Evolutionary conservation across 768 basidiomycete species (phyloP).

Genomic region (Pisolithus marmoratus): DNA sequence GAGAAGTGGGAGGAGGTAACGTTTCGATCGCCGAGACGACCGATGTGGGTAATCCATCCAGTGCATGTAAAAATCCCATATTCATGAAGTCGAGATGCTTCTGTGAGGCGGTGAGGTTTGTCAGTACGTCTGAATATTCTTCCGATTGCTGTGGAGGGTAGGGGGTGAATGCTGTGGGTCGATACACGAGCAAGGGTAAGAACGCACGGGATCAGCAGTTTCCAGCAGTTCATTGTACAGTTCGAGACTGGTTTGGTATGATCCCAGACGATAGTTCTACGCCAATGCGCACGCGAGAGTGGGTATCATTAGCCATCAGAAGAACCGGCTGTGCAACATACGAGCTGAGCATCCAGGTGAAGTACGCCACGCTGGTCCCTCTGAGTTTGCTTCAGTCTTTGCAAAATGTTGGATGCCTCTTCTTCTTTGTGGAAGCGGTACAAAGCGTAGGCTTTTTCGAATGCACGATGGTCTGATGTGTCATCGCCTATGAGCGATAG

Average conservation of each 20-base stretch:
- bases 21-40: slow-evolving; percentile 53
- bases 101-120: slow-evolving; percentile 78
- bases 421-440: slow-evolving; percentile 77
- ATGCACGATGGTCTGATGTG: slow-evolving; percentile 25
- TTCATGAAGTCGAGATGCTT: slow-evolving; percentile 81
- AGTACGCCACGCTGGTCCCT: slow-evolving; percentile 54
- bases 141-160: slow-evolving; percentile 58
- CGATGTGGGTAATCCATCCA: slow-evolving; percentile 54
- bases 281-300: slow-evolving; percentile 3
- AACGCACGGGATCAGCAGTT: slow-evolving; percentile 67
- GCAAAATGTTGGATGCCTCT: slow-evolving; percentile 56
- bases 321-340: slow-evolving; percentile 34
- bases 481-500: slow-evolving; percentile 46
- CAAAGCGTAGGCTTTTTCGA: slow-evolving; percentile 78
- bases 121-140: slow-evolving; percentile 82
- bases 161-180: neutral
- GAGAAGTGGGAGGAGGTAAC: slow-evolving; percentile 50
- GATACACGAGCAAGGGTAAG: slow-evolving; percentile 6
- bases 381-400: slow-evolving; percentile 38
- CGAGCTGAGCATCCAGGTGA: slow-evolving; percentile 87
- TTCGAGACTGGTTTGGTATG: slow-evolving; percentile 67
- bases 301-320: slow-evolving; percentile 12
- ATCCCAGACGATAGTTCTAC: slow-evolving; percentile 74
- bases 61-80: slow-evolving; percentile 56
- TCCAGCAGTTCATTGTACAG: slow-evolving; percentile 80